phyloP scores from a whole-genome alignment of 106 monocot genomes.

The Triglochin maritima region DNA sequence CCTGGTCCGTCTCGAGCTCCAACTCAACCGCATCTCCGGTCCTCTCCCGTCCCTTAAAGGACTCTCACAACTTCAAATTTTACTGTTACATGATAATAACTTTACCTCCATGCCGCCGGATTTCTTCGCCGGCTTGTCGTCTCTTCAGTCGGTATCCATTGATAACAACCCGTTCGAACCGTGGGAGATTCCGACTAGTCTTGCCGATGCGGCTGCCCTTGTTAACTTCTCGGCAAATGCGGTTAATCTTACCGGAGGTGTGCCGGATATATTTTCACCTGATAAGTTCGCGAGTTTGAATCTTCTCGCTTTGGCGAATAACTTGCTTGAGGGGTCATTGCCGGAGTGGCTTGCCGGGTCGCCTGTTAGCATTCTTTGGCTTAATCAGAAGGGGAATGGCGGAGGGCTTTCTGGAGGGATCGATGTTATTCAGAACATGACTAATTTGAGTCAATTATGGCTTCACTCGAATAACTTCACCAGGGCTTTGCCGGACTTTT shows the following conservation, averaged over 20 bases:
- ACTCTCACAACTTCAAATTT: constrained; percentile 24
- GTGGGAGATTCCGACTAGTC: constrained; percentile 28
- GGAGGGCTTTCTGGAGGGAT: constrained; percentile 28
- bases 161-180: constrained; percentile 44
- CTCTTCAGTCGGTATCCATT: constrained; percentile 29
- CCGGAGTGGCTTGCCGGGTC: constrained; percentile 20
- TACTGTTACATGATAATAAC: constrained; percentile 41
- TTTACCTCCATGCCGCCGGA: constrained; percentile 39
- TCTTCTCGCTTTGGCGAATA: constrained; percentile 28
- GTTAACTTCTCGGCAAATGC: constrained; percentile 56
- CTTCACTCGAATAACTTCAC: constrained; percentile 33
- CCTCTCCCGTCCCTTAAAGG: constrained; percentile 32
- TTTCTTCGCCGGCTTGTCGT: constrained; percentile 36
- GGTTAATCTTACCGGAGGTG: constrained; percentile 32
- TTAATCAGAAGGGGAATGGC: constrained; percentile 14
- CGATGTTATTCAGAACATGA: constrained; percentile 32
- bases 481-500: constrained; percentile 47
- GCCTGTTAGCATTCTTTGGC: constrained; percentile 28
- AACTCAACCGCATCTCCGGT: constrained; percentile 33
- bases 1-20: constrained; percentile 46
- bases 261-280: constrained; percentile 27
- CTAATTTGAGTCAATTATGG: constrained; percentile 24
- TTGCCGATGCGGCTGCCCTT: constrained; percentile 15
- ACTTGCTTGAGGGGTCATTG: constrained; percentile 23
- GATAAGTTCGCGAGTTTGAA: constrained; percentile 22